phyloP scores from a whole-genome alignment of 306 rosid species.

The Ormosia emarginata region DNA sequence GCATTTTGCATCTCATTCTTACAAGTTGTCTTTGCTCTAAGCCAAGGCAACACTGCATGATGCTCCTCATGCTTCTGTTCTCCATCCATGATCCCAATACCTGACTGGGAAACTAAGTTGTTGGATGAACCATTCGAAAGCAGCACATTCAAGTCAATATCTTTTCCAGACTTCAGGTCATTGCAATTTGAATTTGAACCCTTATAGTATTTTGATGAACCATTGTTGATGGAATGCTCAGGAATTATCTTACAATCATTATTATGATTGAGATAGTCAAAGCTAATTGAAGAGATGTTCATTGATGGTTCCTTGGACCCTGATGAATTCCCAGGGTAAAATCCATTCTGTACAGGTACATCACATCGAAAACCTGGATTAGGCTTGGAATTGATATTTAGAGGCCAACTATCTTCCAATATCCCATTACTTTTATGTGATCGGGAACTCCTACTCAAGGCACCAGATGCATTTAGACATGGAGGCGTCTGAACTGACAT shows the following conservation, averaged over 20 bases:
- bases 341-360: conserved; percentile 53
- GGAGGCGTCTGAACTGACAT: conserved; percentile 53
- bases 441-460: conserved; percentile 48
- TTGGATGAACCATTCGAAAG: conserved; percentile 54
- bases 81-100: conserved; percentile 36
- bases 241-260: conserved; percentile 42
- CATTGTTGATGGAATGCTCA: conserved; percentile 37
- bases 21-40: conserved; percentile 44
- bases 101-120: conserved; percentile 30
- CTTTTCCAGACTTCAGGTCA: conserved; percentile 52
- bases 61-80: conserved; percentile 51
- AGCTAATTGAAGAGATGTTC: conserved; percentile 53
- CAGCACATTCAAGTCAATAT: conserved; percentile 65
- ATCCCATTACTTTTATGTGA: conserved; percentile 56
- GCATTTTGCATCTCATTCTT: conserved; percentile 46
- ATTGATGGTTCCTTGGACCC: conserved; percentile 56
- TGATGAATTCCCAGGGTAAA: conserved; percentile 56
- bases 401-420: conserved; percentile 61
- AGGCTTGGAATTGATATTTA: conserved; percentile 51
- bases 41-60: conserved; percentile 66
- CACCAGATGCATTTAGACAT: conserved; percentile 39
- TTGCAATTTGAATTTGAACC: conserved; percentile 51
- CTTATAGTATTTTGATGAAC: conserved; percentile 34
- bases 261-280: conserved; percentile 47
- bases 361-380: conserved; percentile 48